Evolutionary conservation across 148 eudicot species (phyloP).

Genomic region (Fagopyrum esculentum): DNA sequence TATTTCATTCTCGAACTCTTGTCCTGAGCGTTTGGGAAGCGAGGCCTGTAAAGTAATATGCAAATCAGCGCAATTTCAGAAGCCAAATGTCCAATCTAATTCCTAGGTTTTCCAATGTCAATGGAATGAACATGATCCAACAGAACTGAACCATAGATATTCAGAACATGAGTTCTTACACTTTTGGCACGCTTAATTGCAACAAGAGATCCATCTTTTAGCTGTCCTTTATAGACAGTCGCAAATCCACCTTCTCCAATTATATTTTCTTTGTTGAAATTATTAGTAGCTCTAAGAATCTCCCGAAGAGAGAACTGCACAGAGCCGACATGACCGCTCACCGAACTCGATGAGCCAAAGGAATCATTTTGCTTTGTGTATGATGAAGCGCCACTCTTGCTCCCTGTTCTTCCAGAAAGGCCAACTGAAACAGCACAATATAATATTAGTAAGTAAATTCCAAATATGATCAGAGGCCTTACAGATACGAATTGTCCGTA

Average conservation of each 20-base stretch:
- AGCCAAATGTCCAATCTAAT: neutral
- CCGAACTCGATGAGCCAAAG: constrained; percentile 19
- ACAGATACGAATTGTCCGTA: neutral
- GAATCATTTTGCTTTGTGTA: constrained; percentile 22
- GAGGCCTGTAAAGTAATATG: constrained; percentile 26
- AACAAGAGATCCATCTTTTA: constrained; percentile 50
- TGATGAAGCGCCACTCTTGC: constrained; percentile 27
- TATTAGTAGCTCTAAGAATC: constrained; percentile 45
- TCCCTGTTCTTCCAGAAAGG: constrained; percentile 28
- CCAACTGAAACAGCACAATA: constrained; percentile 21
- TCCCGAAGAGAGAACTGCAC: constrained; percentile 42
- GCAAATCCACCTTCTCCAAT: constrained; percentile 75
- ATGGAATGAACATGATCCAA: neutral
- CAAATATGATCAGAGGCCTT: neutral
- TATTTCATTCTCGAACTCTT: constrained; percentile 62
- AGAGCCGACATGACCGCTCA: constrained; percentile 25
- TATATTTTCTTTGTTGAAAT: constrained; percentile 40
- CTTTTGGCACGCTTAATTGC: constrained; percentile 66
- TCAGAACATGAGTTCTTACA: constrained; percentile 21
- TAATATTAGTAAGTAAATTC: too few species aligned
- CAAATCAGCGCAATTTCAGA: neutral
- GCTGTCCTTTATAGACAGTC: constrained; percentile 53
- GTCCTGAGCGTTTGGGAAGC: constrained; percentile 22
- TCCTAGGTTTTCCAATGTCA: neutral
- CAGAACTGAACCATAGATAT: neutral